phyloP scores from a whole-genome alignment of 495 filamentous ascomycete species.

The Jackrogersella multiformis region DNA sequence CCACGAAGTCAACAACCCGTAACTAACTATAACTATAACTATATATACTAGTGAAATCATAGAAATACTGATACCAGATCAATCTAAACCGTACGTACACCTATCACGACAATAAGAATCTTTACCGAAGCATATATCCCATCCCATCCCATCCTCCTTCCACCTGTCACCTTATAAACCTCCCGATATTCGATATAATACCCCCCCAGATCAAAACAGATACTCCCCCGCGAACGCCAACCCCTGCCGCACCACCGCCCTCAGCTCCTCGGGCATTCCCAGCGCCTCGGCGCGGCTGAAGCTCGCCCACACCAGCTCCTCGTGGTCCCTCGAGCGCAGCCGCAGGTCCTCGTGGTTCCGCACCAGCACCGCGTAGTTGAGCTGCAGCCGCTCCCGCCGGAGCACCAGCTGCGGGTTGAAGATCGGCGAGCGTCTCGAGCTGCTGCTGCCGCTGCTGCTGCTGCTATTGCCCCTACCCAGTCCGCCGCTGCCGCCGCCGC shows the following conservation, averaged over 20 bases:
- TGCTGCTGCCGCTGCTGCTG: not conserved
- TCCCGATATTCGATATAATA: no score
- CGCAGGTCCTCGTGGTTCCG: slow-evolving; percentile 31
- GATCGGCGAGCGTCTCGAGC: slow-evolving; percentile 18
- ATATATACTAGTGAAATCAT: no score
- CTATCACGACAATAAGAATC: no score
- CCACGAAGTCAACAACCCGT: no score
- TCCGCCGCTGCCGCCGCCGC: not conserved
- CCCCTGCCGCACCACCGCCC: slow-evolving; percentile 40
- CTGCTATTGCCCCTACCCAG: not conserved
- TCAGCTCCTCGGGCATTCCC: slow-evolving; percentile 40
- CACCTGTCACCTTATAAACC: not conserved
- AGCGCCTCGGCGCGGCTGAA: slow-evolving; percentile 28
- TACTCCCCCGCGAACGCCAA: slow-evolving; percentile 40
- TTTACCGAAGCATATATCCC: no score
- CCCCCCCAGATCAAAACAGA: slow-evolving; percentile 34
- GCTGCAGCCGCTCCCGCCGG: slow-evolving; percentile 35
- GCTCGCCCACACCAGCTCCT: slow-evolving; percentile 46
- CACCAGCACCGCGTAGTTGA: slow-evolving; percentile 44
- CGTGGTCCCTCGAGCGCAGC: slow-evolving; percentile 29
- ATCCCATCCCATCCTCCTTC: not conserved
- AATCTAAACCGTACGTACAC: no score
- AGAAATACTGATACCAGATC: no score
- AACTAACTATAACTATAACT: no score
- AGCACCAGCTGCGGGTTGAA: slow-evolving; percentile 28